Evolutionary conservation across 495 filamentous ascomycete genomes (phyloP).

Genomic region (Neurospora tetraspora): DNA sequence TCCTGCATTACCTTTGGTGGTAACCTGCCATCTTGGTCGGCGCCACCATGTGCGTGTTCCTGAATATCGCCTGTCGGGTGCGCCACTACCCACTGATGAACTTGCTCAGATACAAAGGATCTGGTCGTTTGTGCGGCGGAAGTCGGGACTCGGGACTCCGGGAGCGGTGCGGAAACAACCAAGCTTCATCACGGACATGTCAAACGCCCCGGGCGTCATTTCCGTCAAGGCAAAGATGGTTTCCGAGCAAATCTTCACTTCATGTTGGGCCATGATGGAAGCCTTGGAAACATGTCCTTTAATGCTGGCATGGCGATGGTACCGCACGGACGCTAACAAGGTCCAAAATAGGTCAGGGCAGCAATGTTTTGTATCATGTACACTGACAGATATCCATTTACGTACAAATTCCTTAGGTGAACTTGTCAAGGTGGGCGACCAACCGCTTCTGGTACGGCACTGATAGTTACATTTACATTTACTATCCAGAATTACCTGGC

Average conservation of each 20-base stretch:
- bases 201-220: background rate
- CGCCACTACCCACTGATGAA: background rate
- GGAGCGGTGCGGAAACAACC: background rate
- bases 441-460: background rate
- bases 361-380: background rate
- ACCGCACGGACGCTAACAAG: background rate
- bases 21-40: conserved; percentile 1
- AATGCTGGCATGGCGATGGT: background rate
- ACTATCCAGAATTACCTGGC: background rate
- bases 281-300: background rate
- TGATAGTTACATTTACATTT: background rate
- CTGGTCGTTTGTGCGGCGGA: background rate
- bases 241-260: background rate
- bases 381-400: background rate
- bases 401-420: background rate
- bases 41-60: conserved; percentile 10
- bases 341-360: background rate
- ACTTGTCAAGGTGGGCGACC: background rate
- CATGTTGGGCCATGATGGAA: background rate
- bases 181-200: background rate
- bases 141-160: background rate
- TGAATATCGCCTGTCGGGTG: conserved; percentile 11
- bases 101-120: background rate
- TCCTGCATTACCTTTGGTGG: conserved; percentile 15
- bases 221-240: background rate